Percentiles rank a stretch among this genome's conserved stretches.
phyloP scores from a whole-genome alignment of 169 alveolate genomes.

The Plasmodium falciparum region DNA sequence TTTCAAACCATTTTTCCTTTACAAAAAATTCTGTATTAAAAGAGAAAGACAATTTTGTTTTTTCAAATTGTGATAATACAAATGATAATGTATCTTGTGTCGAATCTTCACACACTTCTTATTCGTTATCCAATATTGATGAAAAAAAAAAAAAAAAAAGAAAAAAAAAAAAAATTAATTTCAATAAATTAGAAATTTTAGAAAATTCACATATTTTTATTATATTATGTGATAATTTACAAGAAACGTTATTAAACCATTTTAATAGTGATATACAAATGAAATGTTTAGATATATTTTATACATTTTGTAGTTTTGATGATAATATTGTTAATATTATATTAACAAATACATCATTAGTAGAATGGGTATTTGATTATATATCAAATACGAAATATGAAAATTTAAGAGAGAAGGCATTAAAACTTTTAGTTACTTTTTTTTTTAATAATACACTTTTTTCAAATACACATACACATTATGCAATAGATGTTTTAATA shows the following conservation, averaged over 20 bases:
- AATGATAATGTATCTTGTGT: background rate
- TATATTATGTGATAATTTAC: slow-evolving; percentile 69
- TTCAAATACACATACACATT: slow-evolving; percentile 66
- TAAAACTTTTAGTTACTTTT: slow-evolving; percentile 61
- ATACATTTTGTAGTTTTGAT: slow-evolving; percentile 43
- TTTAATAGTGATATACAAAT: slow-evolving; percentile 69
- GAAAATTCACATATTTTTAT: slow-evolving; percentile 42
- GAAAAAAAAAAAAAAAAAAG: too few relatives aligned
- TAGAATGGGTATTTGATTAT: slow-evolving; percentile 72
- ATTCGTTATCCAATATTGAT: background rate
- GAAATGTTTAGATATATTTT: slow-evolving; percentile 72
- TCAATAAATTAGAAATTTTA: slow-evolving; percentile 11
- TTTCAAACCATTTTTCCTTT: too few relatives aligned
- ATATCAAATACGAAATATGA: slow-evolving; percentile 70
- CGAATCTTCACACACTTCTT: slow-evolving; percentile 2
- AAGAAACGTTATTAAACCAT: slow-evolving; percentile 65
- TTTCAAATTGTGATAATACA: too few relatives aligned
- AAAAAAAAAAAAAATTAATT: slow-evolving; percentile 8
- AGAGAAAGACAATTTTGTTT: background rate
- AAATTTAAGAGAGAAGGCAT: slow-evolving; percentile 56
- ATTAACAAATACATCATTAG: slow-evolving; percentile 47
- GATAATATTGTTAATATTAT: slow-evolving; percentile 62
- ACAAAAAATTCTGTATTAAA: background rate
- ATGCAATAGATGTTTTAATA: slow-evolving; percentile 59
- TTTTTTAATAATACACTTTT: slow-evolving; percentile 69